These are phyloP conservation scores for Vigna radiata DNA, from an alignment of 306 rosid species.

Conservation along the genomic window DNA sequence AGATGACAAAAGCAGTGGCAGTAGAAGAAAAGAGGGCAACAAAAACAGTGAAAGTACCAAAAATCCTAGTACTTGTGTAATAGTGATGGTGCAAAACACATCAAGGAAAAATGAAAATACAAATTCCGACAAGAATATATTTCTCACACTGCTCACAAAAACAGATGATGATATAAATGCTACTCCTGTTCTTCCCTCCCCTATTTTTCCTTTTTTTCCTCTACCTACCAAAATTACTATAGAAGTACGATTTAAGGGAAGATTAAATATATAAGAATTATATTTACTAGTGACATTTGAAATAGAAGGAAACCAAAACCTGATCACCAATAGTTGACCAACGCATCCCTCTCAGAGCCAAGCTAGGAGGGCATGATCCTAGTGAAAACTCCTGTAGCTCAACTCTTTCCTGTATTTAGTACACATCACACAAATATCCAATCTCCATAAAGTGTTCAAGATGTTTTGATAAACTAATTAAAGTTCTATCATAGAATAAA, in stretches of 20 bases:
- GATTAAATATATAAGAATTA: conserved; percentile 20
- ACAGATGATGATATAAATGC: conserved; percentile 3
- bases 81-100: not conserved
- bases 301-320: conserved; percentile 61
- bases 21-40: conserved; percentile 2
- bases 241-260: not conserved
- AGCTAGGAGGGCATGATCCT: conserved; percentile 86
- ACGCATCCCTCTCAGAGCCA: conserved; percentile 87
- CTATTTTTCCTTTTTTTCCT: not conserved
- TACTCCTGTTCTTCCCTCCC: not conserved
- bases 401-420: conserved; percentile 74
- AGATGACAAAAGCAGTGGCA: conserved; percentile 8
- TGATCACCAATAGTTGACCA: conserved; percentile 83
- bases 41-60: conserved; percentile 15
- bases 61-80: not conserved
- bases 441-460: conserved; percentile 34
- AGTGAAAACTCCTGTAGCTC: conserved; percentile 83
- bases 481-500: conserved; percentile 2
- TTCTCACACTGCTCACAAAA: conserved; percentile 1
- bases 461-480: conserved; percentile 18
- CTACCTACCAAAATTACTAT: not conserved
- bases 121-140: not conserved
- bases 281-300: conserved; percentile 34
- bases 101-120: not conserved
- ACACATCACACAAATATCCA: conserved; percentile 30